These are phyloP conservation scores for Trichoderma lentiforme DNA, from an alignment of 2,329 filamentous ascomycete species.

Conservation along the genomic window DNA sequence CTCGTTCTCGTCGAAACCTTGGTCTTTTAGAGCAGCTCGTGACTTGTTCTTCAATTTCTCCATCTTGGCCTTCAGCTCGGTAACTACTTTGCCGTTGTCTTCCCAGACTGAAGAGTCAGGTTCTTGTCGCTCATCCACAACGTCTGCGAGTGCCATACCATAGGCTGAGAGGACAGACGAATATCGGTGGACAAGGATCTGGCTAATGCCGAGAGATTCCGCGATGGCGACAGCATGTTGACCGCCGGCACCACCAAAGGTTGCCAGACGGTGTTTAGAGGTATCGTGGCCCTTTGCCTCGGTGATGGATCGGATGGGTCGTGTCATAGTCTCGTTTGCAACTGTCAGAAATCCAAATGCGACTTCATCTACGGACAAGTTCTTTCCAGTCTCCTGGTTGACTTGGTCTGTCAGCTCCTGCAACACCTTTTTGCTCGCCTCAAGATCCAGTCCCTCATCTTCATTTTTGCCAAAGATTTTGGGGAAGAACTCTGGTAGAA, in stretches of 20 bases:
- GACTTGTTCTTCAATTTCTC: slow-evolving; percentile 76
- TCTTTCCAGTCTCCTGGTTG: slow-evolving; percentile 68
- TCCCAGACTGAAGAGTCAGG: slow-evolving; percentile 64
- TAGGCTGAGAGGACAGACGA: slow-evolving; percentile 88
- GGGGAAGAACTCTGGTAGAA: slow-evolving; percentile 88
- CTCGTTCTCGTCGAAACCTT: slow-evolving; percentile 72
- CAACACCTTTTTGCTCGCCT: slow-evolving; percentile 72
- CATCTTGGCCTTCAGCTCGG: slow-evolving; percentile 70
- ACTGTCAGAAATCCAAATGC: slow-evolving; percentile 88
- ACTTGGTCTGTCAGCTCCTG: slow-evolving; percentile 73
- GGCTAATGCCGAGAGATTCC: slow-evolving; percentile 75
- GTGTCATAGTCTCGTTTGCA: slow-evolving; percentile 87
- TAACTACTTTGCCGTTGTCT: slow-evolving; percentile 54
- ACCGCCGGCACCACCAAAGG: slow-evolving; percentile 87
- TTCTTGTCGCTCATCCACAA: slow-evolving; percentile 87
- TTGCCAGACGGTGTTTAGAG: slow-evolving; percentile 83
- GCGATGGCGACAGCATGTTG: slow-evolving; percentile 93
- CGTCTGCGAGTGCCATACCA: slow-evolving; percentile 88
- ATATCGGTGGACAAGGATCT: slow-evolving; percentile 83
- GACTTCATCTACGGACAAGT: slow-evolving; percentile 77
- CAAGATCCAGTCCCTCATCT: slow-evolving; percentile 71
- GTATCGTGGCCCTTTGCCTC: slow-evolving; percentile 92
- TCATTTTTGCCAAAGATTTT: slow-evolving; percentile 93
- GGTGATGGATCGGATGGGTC: slow-evolving; percentile 84
- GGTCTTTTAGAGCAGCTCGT: slow-evolving; percentile 61